Evolutionary conservation across 441 rosid species (phyloP), one percentile per base, ranked within the genome.

Genomic region (Euphorbia schlechtendalii): DNA sequence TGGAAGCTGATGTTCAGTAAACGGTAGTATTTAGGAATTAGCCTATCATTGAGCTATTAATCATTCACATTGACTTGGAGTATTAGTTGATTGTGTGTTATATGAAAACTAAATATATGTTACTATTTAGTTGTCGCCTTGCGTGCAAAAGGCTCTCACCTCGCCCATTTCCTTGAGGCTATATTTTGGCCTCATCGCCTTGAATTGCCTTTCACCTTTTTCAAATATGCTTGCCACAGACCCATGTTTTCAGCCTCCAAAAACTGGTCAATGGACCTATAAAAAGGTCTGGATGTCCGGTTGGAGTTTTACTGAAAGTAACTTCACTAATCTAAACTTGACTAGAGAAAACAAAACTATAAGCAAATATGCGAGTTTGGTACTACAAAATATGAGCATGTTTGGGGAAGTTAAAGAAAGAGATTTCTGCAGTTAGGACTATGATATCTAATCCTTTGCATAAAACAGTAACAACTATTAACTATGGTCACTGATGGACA

Each of bases 321-420:
- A 25, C 25, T 36, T 32, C 49, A 14, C 27, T 18, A 61, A 61
- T 10, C 53, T 21, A 24, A 65, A 41, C 56, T 27, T 56, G 28
- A 65, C 40, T 3, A 25, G 14, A 54, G 60, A 65, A 48, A 13
- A 15, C 53, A 49, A 36, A 59, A 46, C 46, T 28, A 32, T 46
- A 10, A 36, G 14, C 43, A 14, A 20, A 27, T 10, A 66, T 30
- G 13, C 48, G 21, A 20, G 25, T 25, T 45, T 38, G 10, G 7
- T 43, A 43, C 48, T 21, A 45, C 30, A 49, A 59, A 36, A 40
- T 18, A 3, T 21, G 38, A 59, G 24, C 52, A 51, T 36, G 22
- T 14, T 20, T 27, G 61, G 56, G 56, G 56, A 45, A 25, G 9
- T 28, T 11, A 13, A 43, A 30, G 25, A 52, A 64, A 64, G 45